These are phyloP conservation scores for Primulina huaijiensis DNA, from an alignment of 257 asterid genomes.

Conservation along the genomic window DNA sequence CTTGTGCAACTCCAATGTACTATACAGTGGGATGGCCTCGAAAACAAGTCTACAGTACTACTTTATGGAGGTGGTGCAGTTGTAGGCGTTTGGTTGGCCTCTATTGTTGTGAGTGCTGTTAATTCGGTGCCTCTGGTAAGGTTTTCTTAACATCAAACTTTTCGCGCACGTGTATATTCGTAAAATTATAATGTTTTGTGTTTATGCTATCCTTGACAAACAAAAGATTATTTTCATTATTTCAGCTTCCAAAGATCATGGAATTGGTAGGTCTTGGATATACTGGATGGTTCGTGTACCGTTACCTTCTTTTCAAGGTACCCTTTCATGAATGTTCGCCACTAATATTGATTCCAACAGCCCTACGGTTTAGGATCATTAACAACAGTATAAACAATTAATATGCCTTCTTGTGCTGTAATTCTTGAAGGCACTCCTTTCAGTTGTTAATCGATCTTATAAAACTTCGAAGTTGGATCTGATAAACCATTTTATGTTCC, in stretches of 20 bases:
- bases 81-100: constrained; percentile 81
- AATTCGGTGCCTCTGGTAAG: constrained; percentile 96
- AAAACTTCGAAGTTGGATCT: neutral
- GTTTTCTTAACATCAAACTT: constrained; percentile 1
- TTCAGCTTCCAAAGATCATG: constrained; percentile 93
- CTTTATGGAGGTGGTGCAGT: constrained; percentile 83
- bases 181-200: neutral
- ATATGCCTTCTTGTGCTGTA: neutral
- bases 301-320: constrained; percentile 98
- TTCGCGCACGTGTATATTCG: neutral
- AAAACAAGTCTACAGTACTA: constrained; percentile 76
- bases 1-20: neutral
- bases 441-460: neutral
- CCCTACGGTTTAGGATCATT: neutral
- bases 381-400: neutral
- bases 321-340: neutral
- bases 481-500: neutral
- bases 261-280: constrained; percentile 97
- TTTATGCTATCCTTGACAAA: constrained; percentile 4
- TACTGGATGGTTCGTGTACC: constrained; percentile 98
- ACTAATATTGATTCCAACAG: too few species aligned
- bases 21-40: constrained; percentile 89
- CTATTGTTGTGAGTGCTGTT: constrained; percentile 70
- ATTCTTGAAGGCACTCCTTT: neutral
- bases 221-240: neutral